phyloP scores from a whole-genome alignment of 2,329 filamentous ascomycete genomes.

The Ceratocystis variospora region DNA sequence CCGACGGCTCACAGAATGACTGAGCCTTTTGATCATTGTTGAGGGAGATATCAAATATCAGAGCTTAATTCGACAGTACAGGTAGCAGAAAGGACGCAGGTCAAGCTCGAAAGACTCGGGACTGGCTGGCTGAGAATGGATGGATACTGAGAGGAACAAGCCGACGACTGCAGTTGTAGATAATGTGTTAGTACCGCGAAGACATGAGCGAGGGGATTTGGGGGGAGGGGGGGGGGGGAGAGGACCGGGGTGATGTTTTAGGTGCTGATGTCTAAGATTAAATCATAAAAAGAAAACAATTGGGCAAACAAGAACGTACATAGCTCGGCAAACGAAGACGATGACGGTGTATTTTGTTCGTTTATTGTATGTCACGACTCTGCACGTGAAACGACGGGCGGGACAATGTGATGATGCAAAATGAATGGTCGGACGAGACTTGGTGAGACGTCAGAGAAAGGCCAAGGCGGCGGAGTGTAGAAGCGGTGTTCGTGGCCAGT shows the following conservation, averaged over 20 bases:
- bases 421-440: neutral
- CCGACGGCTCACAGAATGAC: constrained; percentile 11
- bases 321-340: neutral
- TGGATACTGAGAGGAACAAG: too few species aligned
- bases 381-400: neutral
- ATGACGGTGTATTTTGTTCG: neutral
- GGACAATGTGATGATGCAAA: neutral
- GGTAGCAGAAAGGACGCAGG: neutral
- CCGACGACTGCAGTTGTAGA: neutral
- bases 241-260: neutral
- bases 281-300: neutral
- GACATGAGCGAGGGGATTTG: neutral
- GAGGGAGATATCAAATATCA: neutral
- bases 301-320: neutral
- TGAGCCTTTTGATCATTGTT: constrained; percentile 12
- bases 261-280: neutral
- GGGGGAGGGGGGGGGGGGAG: neutral
- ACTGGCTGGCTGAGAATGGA: neutral
- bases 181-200: neutral
- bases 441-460: neutral
- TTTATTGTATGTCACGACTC: neutral
- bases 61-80: neutral
- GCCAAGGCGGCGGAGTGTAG: neutral
- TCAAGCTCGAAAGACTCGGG: neutral
- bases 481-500: too few species aligned